Base-by-base conservation (phyloP, 441 rosid genomes). In the Rhodomyrtus psidioides region DNA sequence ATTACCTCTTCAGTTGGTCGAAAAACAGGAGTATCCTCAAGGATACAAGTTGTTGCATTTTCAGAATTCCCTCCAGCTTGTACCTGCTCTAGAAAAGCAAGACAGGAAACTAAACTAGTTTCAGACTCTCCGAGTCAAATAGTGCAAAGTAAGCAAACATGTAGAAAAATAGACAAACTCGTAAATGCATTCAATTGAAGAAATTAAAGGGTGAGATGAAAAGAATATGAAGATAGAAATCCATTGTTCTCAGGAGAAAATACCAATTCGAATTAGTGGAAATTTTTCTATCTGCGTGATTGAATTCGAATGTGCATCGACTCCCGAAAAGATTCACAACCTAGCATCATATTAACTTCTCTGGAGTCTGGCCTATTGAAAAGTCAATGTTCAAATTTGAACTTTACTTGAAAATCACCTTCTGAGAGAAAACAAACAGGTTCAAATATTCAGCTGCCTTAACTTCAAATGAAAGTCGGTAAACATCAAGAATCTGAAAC, bases 1-100 rank as follows among this genome's bases (percentile, higher is more conserved):
- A 51, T 83, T 58, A 88, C 89, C 46, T 90, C 91, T 83, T 86
- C 84, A 28, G 56, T 53, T 6, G 84, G 84, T 87, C 2, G 91
- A 91, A 30, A 90, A 87, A 85, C 30, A 62, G 82, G 86, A 82
- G 84, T 46, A 74, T 84, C 84, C 46, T 82, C 84, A 21, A 82
- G 59, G 60, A 55, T 56, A 82, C 62, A 82, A 28, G 84, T 53
- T 28, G 7, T 42, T 28, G 62, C 46, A 54, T 82, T 82, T 56
- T 24, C 84, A 16, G 26, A 26, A 34, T 55, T 49, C 12, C 27
- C 62, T 49, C 42, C 84, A n/a, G 44, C 56, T 55, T 82, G n/a
- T 55, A 19, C 84, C 84, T n/a, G 84, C 30, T 82, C 59, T 56
- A 28, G 84, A 42, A 30, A 55, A 54, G 58, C 59, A 53, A 82